Evolutionary conservation across 805 yeast genomes (phyloP), one percentile per base, ranked within the genome.

Genomic region (Saccharomycopsis synnaedendra): DNA sequence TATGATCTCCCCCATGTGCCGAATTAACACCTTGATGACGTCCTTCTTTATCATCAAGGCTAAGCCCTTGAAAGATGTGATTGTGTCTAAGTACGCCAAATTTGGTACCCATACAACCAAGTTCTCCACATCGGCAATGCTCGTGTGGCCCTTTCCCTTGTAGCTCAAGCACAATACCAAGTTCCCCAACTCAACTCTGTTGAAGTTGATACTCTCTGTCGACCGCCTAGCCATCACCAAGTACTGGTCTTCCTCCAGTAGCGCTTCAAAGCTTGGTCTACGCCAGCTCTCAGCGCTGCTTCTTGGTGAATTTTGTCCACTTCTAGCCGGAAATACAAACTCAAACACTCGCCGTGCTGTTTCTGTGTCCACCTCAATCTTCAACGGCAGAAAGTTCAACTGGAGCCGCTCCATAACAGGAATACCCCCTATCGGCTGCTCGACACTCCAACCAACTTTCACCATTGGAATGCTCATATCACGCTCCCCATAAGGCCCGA

Each of bases 191-290:
- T 67, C 64, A 41, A 85, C 69, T 11, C 70, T 65, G 28, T 74
- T 71, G 39, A 88, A 76, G 56, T 81, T 80, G 60, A 81, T 70
- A 60, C 73, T 85, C 39, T 73, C 73, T 41, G 84, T 74, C 0
- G 96, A 85, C 39, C 96, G 67, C 42, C 67, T 63, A 5, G 85
- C 70, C 95, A 88, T 85, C 50, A 73, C 70, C n/a, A 42, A 11
- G 34, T 34, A 47, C 27, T 47, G 47, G 35, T 47, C 46, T 31
- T 41, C 29, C 43, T 19, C 29, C n/a, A 28, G n/a, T 34, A 9
- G 8, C 8, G 8, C n/a, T 34, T 34, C 36, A n/a, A 34, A 8
- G 36, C 36, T 34, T n/a, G 36, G 36, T n/a, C 10, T 34, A 8
- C n/a, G 8, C 36, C 1, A 34, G n/a, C n/a, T 34, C 8, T 34